phyloP scores from a whole-genome alignment of 768 basidiomycete species.

The Boletus fagicola region DNA sequence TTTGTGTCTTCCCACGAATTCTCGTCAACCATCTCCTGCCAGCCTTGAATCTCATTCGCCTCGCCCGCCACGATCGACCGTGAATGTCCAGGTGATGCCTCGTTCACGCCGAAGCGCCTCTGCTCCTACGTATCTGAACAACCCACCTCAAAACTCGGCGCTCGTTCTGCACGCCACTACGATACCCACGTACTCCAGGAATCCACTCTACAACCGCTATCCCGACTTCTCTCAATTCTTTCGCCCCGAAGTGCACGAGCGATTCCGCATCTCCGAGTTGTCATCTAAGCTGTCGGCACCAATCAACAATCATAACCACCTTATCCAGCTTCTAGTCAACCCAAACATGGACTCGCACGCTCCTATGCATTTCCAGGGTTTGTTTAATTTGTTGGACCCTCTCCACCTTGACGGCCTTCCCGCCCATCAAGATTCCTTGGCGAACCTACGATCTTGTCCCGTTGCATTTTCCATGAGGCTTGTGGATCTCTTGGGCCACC shows the following conservation, averaged over 20 bases:
- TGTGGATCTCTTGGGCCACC: conserved; percentile 11
- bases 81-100: background rate
- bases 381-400: background rate
- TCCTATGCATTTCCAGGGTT: background rate
- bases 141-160: background rate
- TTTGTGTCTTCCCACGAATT: background rate
- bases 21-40: background rate
- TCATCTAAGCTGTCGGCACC: background rate
- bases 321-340: background rate
- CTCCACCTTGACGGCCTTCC: background rate
- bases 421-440: background rate
- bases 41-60: background rate
- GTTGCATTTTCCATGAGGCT: conserved; percentile 23
- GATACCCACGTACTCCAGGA: conserved; percentile 28
- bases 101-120: conserved; percentile 2
- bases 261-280: conserved; percentile 1
- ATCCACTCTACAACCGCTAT: conserved; percentile 32
- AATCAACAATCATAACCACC: background rate
- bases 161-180: background rate
- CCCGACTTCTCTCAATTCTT: conserved; percentile 36
- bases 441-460: conserved; percentile 13
- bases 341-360: background rate
- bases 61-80: background rate
- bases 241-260: conserved; percentile 16
- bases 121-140: background rate